Base-by-base conservation (phyloP, 73 alveolate species). In the Paramecium primaurelia region DNA sequence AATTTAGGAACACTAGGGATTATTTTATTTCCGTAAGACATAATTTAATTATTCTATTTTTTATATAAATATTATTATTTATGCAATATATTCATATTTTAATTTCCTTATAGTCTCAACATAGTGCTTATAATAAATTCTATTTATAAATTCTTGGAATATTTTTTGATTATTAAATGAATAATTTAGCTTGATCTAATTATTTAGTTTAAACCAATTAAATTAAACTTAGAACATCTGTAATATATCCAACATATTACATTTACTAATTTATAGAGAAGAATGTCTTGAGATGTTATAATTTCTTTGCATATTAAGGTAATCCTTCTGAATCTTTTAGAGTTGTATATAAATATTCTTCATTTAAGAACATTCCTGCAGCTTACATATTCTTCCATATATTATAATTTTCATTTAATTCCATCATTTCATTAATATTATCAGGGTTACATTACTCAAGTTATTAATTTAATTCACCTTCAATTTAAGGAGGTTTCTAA, bases 1-100 rank as follows among this genome's bases (percentile, higher is more conserved):
- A 45, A 80, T 80, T 80, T 80, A 7, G 91, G 91, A 25, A 80
- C 91, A 80, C 77, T 42, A 16, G 91, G 91, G 26, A 64, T 64
- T 32, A 64, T 64, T 11, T 64, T 64, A 64, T n/a, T 64, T 64
- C 84, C 84, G 42, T 32, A 64, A 64, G 84, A 64, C 84, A 54
- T 54, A n/a, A 54, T n/a, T 54, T 54, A 54, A 54, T 18, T 54
- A 54, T 54, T 54, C 69, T 54, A 54, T 54, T 54, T 54, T 54
- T 54, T 18, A 3, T 6, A 16, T 49, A 54, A 16, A 12, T 49
- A 49, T 54, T n/a, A 22, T 54, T 54, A 8, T 54, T 54, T 54
- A 54, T 18, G 28, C 69, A 54, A 54, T 54, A 49, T 16, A 54
- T 54, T 54, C 69, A 54, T 54, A 54, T n/a, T 22, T 22, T 54